phyloP scores from a whole-genome alignment of 768 basidiomycete genomes.

The Vararia minispora region DNA sequence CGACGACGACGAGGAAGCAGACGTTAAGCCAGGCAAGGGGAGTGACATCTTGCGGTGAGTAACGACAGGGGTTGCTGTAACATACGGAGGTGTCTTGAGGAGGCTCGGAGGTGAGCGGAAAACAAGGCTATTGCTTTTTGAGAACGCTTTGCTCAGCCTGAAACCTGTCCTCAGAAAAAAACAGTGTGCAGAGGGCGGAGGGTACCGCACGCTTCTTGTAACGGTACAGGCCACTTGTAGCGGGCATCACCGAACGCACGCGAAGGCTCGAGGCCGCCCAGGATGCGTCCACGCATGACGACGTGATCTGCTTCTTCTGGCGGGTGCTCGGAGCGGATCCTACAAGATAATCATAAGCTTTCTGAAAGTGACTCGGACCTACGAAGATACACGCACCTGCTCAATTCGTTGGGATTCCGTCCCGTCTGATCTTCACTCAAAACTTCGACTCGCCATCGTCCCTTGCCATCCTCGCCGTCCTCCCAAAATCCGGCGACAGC shows the following conservation, averaged over 20 bases:
- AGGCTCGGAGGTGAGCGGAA: conserved; percentile 48
- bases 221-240: conserved; percentile 74
- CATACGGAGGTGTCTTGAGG: conserved; percentile 89
- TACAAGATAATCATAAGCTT: conserved; percentile 17
- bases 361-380: neutral
- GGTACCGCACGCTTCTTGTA: conserved; percentile 54
- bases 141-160: conserved; percentile 55
- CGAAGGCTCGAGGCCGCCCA: conserved; percentile 81
- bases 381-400: conserved; percentile 43
- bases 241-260: conserved; percentile 84
- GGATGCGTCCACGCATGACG: conserved; percentile 68
- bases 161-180: neutral
- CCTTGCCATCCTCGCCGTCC: conserved; percentile 46
- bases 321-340: conserved; percentile 79
- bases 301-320: conserved; percentile 60
- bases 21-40: conserved; percentile 22
- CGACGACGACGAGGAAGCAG: conserved; percentile 22
- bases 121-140: conserved; percentile 46
- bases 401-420: conserved; percentile 74
- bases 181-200: neutral
- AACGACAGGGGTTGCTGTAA: conserved; percentile 74
- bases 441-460: conserved; percentile 87
- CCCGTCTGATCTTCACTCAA: conserved; percentile 95
- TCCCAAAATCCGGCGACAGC: conserved; percentile 95
- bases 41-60: conserved; percentile 63